phyloP scores from a whole-genome alignment of 371 early-diverging fungal genomes.

The Fennellomyces sp. region DNA sequence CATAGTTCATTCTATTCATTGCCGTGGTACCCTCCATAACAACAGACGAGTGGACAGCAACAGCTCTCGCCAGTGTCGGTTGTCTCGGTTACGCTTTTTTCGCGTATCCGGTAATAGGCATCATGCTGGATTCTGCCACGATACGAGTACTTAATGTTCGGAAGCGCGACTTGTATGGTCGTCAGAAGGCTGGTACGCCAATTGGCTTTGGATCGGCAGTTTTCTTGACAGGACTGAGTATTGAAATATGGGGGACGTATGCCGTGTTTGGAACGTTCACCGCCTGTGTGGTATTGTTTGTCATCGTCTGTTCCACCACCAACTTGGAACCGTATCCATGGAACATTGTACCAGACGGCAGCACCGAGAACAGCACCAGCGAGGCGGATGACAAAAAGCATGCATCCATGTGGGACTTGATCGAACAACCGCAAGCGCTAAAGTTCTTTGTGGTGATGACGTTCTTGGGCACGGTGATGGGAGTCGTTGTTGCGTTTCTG shows the following conservation, averaged over 20 bases:
- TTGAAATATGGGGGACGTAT: conserved; percentile 26
- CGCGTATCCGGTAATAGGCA: conserved; percentile 39
- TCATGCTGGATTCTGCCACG: conserved; percentile 27
- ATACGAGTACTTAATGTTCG: conserved; percentile 27
- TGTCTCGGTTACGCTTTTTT: conserved; percentile 42
- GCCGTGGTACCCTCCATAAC: conserved; percentile 29
- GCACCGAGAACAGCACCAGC: not conserved
- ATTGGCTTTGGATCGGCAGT: conserved; percentile 35
- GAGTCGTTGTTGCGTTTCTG: conserved; percentile 30
- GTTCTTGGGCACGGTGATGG: conserved; percentile 24
- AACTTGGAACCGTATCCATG: conserved; percentile 17
- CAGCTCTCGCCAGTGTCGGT: conserved; percentile 21
- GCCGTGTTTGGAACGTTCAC: conserved; percentile 32
- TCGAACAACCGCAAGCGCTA: conserved; percentile 16
- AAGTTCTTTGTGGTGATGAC: conserved; percentile 31
- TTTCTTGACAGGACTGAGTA: conserved; percentile 32
- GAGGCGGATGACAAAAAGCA: not conserved
- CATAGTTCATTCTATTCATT: conserved; percentile 30
- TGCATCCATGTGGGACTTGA: conserved; percentile 27
- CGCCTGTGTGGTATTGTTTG: conserved; percentile 19
- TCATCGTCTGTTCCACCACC: conserved; percentile 13
- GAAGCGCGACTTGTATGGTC: conserved; percentile 35
- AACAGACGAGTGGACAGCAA: conserved; percentile 13
- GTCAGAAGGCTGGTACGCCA: conserved; percentile 36
- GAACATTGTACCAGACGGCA: not conserved